Evolutionary conservation across 2,329 filamentous ascomycete genomes (phyloP).

Genomic region (Paraphaeosphaeria minitans): DNA sequence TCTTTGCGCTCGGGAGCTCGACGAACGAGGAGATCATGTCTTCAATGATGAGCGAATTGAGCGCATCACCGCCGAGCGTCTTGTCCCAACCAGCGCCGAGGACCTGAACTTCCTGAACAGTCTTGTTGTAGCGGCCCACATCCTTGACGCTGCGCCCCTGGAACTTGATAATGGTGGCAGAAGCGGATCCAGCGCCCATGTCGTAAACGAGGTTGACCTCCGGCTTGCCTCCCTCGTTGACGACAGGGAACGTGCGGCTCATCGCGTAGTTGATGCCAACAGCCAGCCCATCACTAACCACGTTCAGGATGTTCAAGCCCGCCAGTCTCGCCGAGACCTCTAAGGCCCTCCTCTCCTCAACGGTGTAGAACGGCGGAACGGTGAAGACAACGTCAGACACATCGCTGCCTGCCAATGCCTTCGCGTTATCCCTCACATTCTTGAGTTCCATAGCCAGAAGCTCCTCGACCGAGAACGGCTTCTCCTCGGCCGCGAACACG

Average conservation of each 20-base stretch:
- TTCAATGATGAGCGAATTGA: constrained; percentile 87
- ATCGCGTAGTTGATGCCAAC: constrained; percentile 97
- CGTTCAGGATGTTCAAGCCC: constrained; percentile 80
- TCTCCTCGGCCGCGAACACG: constrained; percentile 69
- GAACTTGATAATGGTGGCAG: constrained; percentile 86
- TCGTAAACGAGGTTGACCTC: constrained; percentile 95
- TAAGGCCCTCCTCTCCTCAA: constrained; percentile 86
- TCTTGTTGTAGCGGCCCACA: constrained; percentile 92
- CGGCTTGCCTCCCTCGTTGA: constrained; percentile 81
- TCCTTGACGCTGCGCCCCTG: constrained; percentile 91
- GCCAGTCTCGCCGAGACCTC: constrained; percentile 85
- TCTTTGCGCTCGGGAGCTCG: constrained; percentile 67
- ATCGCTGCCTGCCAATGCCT: constrained; percentile 75
- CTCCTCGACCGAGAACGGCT: constrained; percentile 80
- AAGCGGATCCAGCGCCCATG: constrained; percentile 95
- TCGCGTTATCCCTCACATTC: constrained; percentile 87
- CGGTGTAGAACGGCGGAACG: constrained; percentile 86
- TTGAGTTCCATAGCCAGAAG: constrained; percentile 95
- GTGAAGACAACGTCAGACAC: constrained; percentile 88
- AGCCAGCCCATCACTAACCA: constrained; percentile 88
- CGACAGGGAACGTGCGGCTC: constrained; percentile 81
- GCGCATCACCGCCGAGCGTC: constrained; percentile 83
- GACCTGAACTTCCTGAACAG: constrained; percentile 91
- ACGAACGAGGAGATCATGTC: constrained; percentile 85
- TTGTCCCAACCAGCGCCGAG: constrained; percentile 87